These are phyloP conservation scores for Cyberlindnera lachancei DNA, from an alignment of 805 yeast genomes.

Conservation along the genomic window DNA sequence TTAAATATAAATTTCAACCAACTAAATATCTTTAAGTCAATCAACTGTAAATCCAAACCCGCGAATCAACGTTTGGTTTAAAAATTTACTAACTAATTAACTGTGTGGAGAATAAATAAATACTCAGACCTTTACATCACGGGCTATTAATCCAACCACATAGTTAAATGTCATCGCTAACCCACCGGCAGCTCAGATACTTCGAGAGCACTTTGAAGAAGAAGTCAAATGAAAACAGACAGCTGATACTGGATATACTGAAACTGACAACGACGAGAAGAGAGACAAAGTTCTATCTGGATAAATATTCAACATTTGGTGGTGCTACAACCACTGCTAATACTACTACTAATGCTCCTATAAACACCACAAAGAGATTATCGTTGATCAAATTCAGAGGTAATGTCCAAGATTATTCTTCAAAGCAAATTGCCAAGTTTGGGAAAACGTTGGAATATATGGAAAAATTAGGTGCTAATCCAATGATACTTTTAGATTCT, in stretches of 20 bases:
- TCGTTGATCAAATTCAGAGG: constrained; percentile 24
- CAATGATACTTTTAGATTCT: constrained; percentile 18
- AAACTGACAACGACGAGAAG: constrained; percentile 90
- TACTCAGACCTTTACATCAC: too few species aligned
- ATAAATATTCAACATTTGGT: constrained; percentile 53
- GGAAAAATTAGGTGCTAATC: constrained; percentile 17
- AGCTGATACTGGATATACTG: constrained; percentile 74
- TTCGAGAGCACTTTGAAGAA: constrained; percentile 10
- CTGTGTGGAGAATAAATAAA: too few species aligned
- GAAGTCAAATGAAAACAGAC: constrained; percentile 41
- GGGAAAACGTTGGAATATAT: constrained; percentile 16
- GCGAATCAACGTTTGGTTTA: too few species aligned
- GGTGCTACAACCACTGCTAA: too few species aligned
- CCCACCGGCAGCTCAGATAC: too few species aligned
- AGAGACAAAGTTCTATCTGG: constrained; percentile 76
- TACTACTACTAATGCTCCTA: constrained; percentile 11
- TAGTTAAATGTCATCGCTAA: too few species aligned
- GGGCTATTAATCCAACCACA: too few species aligned
- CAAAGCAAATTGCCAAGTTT: constrained; percentile 10
- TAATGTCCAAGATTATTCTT: constrained; percentile 11
- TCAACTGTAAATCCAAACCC: too few species aligned
- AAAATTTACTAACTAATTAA: too few species aligned
- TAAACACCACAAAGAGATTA: constrained; percentile 14
- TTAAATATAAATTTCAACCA: too few species aligned
- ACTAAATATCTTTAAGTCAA: too few species aligned